These are phyloP conservation scores for Phytophthora multivora DNA, from an alignment of 352 stramenopile genomes.

Conservation along the genomic window DNA sequence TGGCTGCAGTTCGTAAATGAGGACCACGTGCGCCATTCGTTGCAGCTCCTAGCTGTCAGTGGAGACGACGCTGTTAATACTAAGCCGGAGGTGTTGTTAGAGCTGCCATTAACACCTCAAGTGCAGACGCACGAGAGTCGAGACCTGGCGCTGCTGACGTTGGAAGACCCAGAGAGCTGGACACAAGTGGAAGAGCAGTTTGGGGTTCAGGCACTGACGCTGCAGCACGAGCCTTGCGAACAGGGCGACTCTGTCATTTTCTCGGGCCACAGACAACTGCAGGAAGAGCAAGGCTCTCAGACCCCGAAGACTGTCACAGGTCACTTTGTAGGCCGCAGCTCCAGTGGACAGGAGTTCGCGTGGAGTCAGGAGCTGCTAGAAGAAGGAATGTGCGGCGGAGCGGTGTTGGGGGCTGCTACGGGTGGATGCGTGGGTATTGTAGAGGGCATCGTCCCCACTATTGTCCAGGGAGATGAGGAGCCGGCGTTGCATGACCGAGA, in stretches of 20 bases:
- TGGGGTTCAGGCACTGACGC: constrained; percentile 41
- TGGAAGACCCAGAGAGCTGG: constrained; percentile 39
- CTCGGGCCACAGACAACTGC: constrained; percentile 44
- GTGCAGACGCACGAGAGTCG: constrained; percentile 60
- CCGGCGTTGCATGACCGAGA: constrained; percentile 27
- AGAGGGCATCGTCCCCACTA: constrained; percentile 75
- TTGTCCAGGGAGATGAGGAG: constrained; percentile 24
- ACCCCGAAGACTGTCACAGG: constrained; percentile 56
- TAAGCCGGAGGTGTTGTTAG: constrained; percentile 49
- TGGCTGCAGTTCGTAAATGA: constrained; percentile 87
- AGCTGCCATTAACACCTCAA: constrained; percentile 54
- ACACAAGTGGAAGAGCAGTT: constrained; percentile 33
- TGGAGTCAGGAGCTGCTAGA: constrained; percentile 76
- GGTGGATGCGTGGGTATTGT: constrained; percentile 69
- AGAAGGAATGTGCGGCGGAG: constrained; percentile 85
- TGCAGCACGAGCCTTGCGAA: constrained; percentile 26
- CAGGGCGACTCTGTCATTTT: constrained; percentile 57
- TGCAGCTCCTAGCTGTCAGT: constrained; percentile 52
- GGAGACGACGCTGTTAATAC: constrained; percentile 19
- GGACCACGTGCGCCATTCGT: constrained; percentile 70
- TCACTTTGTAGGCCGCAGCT: constrained; percentile 63
- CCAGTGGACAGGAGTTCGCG: constrained; percentile 69
- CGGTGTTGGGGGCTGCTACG: constrained; percentile 44
- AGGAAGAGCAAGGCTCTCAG: constrained; percentile 20
- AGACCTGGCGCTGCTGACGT: constrained; percentile 63